Percentiles rank a stretch among this genome's conserved stretches.
Conservation (phyloP, 495 filamentous ascomycete species). For the Elasticomyces elasticus region DNA sequence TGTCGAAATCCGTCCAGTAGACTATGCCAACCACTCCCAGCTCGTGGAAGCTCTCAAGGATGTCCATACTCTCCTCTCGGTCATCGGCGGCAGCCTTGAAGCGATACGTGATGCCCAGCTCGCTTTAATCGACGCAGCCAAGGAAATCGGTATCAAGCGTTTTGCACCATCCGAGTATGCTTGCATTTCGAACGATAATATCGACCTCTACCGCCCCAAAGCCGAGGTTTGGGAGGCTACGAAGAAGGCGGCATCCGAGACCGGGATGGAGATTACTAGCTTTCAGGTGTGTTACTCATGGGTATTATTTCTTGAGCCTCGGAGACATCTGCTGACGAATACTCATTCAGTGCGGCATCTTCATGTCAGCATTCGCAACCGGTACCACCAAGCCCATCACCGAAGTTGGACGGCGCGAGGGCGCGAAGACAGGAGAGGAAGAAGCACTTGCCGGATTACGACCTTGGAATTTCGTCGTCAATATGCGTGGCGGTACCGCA, state of each 20-base stretch:
- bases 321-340: too few species aligned
- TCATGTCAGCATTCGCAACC: slow-evolving; percentile 17
- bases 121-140: slow-evolving; percentile 17
- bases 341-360: slow-evolving; percentile 20
- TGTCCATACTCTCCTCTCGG: slow-evolving; percentile 22
- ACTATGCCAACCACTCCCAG: slow-evolving; percentile 20
- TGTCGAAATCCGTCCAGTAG: slow-evolving; percentile 16
- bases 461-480: slow-evolving; percentile 22
- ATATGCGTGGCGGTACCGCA: slow-evolving; percentile 20
- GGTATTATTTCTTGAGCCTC: too few species aligned
- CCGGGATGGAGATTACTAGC: slow-evolving; percentile 17
- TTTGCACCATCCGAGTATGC: slow-evolving; percentile 26
- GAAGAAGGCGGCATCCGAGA: not conserved
- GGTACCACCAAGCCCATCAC: slow-evolving; percentile 17
- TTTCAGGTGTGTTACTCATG: too few species aligned
- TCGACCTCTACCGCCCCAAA: slow-evolving; percentile 18
- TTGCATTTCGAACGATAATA: not conserved
- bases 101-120: slow-evolving; percentile 14
- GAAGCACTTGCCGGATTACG: slow-evolving; percentile 22
- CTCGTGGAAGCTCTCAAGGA: slow-evolving; percentile 18
- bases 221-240: slow-evolving; percentile 18
- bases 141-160: slow-evolving; percentile 23
- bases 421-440: slow-evolving; percentile 12
- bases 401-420: slow-evolving; percentile 9
- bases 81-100: slow-evolving; percentile 8